Conservation (phyloP, 768 basidiomycete genomes). For the Agrocybe chaxingu region DNA sequence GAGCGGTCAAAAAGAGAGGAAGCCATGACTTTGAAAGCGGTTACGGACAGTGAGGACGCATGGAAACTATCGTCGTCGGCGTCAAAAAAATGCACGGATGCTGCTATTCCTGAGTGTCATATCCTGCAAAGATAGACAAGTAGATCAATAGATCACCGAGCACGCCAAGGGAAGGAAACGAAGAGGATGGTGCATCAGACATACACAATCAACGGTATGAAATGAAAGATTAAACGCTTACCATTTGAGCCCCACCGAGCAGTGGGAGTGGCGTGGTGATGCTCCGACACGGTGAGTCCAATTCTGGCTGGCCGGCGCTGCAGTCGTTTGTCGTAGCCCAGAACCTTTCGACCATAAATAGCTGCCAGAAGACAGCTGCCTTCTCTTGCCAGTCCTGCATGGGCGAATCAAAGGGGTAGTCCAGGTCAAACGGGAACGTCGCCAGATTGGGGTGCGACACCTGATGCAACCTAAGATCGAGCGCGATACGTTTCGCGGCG, state of each 20-base stretch:
- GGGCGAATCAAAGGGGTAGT: slow-evolving; percentile 9
- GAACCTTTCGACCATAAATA: slow-evolving; percentile 58
- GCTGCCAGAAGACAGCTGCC: slow-evolving; percentile 57
- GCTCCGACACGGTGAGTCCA: slow-evolving; percentile 40
- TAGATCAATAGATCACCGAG: too few relatives aligned
- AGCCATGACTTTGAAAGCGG: slow-evolving; percentile 48
- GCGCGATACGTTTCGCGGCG: slow-evolving; percentile 58
- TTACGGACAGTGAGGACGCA: slow-evolving; percentile 23
- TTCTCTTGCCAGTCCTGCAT: slow-evolving; percentile 42
- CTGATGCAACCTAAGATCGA: slow-evolving; percentile 58
- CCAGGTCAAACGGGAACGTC: slow-evolving; percentile 16
- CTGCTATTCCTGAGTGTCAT: slow-evolving; percentile 16
- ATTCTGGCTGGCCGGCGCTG: slow-evolving; percentile 50
- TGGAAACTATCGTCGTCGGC: slow-evolving; percentile 14
- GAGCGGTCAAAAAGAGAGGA: slow-evolving; percentile 53
- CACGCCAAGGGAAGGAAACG: too few relatives aligned
- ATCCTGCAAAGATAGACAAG: slow-evolving; percentile 3
- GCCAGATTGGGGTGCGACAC: slow-evolving; percentile 28
- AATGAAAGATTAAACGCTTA: slow-evolving; percentile 4
- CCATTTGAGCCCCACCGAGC: slow-evolving; percentile 20
- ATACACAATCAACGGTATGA: not conserved
- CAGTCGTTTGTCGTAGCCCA: slow-evolving; percentile 57
- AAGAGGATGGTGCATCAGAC: too few relatives aligned
- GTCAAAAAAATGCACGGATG: slow-evolving; percentile 26
- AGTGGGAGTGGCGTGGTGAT: slow-evolving; percentile 55